Conservation (phyloP, 1,139 yeast genomes). For the Yamadazyma siamensis region DNA sequence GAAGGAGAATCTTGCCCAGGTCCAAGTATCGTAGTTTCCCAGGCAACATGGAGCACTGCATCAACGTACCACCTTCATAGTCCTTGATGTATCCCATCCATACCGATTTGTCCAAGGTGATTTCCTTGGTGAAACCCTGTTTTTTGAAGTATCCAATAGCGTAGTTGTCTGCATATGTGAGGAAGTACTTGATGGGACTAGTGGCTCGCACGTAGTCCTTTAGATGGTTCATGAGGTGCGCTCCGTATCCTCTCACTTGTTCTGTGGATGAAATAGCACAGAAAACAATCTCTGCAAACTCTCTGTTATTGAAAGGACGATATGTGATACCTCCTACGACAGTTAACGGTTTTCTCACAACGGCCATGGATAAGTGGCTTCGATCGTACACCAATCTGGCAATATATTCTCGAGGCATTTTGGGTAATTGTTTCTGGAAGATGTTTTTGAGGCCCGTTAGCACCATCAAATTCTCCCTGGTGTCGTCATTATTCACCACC, state of each 20-base stretch:
- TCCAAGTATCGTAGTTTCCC: slow-evolving; percentile 77
- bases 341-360: slow-evolving; percentile 84
- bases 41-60: slow-evolving; percentile 97
- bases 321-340: slow-evolving; percentile 98
- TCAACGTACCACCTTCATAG: slow-evolving; percentile 97
- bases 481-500: slow-evolving; percentile 92
- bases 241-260: slow-evolving; percentile 98
- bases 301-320: slow-evolving; percentile 85
- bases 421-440: slow-evolving; percentile 95
- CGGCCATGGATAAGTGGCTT: slow-evolving; percentile 93
- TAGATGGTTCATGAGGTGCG: slow-evolving; percentile 95
- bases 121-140: slow-evolving; percentile 96
- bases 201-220: slow-evolving; percentile 94
- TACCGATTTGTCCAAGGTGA: slow-evolving; percentile 73
- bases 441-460: slow-evolving; percentile 93
- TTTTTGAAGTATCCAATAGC: slow-evolving; percentile 98
- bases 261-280: slow-evolving; percentile 97
- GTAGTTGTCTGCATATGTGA: slow-evolving; percentile 97
- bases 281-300: slow-evolving; percentile 96
- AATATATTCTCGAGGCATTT: slow-evolving; percentile 97
- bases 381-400: slow-evolving; percentile 92
- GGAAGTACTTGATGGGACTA: slow-evolving; percentile 78
- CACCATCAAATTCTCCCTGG: slow-evolving; percentile 83
- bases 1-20: slow-evolving; percentile 74
- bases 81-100: slow-evolving; percentile 99